These are phyloP conservation scores for Phialocephala subalpina DNA, from an alignment of 2,329 filamentous ascomycete genomes.

Conservation along the genomic window DNA sequence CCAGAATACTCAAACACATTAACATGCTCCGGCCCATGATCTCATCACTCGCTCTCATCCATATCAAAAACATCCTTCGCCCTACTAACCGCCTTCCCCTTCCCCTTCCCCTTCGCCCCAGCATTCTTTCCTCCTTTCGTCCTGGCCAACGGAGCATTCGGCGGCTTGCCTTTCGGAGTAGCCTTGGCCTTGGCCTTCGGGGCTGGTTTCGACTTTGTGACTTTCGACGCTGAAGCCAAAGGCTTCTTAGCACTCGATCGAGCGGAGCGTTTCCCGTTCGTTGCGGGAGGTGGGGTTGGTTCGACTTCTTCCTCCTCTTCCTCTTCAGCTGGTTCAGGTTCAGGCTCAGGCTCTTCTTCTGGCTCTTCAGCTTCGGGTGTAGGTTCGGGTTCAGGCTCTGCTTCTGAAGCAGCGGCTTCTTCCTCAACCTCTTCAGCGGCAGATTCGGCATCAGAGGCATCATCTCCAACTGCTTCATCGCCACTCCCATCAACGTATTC, in stretches of 20 bases:
- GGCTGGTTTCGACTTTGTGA: conserved; percentile 20
- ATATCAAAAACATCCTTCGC: conserved; percentile 28
- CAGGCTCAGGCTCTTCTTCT: conserved; percentile 26
- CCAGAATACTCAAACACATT: conserved; percentile 6
- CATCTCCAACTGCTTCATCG: conserved; percentile 43
- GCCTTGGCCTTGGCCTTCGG: conserved; percentile 20
- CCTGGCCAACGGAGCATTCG: conserved; percentile 10
- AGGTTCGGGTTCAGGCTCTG: conserved; percentile 38
- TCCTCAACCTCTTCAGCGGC: conserved; percentile 34
- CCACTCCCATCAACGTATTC: conserved; percentile 49
- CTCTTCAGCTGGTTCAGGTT: conserved; percentile 26
- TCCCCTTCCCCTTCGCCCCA: conserved; percentile 27
- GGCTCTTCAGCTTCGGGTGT: conserved; percentile 40
- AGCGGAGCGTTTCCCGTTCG: conserved; percentile 24
- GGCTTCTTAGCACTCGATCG: conserved; percentile 18
- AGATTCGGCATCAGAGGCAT: conserved; percentile 39
- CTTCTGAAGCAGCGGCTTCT: not conserved
- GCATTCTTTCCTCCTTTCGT: not conserved
- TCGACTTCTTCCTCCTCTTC: conserved; percentile 32
- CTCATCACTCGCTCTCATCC: conserved; percentile 26
- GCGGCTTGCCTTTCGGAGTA: conserved; percentile 16
- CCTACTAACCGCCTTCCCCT: conserved; percentile 23
- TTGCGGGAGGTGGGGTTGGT: conserved; percentile 26
- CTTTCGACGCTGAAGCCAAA: conserved; percentile 15
- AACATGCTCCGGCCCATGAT: too few relatives aligned